These are phyloP conservation scores for Solanum microdontum DNA, from an alignment of 257 asterid species.

Conservation along the genomic window DNA sequence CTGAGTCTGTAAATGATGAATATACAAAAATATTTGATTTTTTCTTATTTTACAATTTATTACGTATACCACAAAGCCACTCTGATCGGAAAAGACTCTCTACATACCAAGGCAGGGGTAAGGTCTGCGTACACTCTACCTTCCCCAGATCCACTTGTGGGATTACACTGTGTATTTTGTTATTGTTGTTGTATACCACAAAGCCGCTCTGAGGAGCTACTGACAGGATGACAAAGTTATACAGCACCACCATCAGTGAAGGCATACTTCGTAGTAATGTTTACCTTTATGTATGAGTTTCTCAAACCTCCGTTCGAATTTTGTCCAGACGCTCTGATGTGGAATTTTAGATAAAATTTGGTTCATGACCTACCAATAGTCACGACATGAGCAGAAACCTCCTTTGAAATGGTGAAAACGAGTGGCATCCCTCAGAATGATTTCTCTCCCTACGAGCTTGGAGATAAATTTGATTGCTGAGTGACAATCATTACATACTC, in stretches of 20 bases:
- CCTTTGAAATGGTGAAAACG: constrained; percentile 79
- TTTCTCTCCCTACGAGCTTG: constrained; percentile 48
- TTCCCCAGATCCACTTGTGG: background rate
- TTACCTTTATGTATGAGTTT: background rate
- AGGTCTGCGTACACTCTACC: background rate
- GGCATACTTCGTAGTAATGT: background rate
- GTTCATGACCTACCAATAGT: background rate
- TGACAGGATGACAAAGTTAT: background rate
- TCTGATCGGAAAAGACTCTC: background rate
- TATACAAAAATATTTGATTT: background rate
- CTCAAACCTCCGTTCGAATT: background rate
- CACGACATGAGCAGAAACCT: constrained; percentile 58
- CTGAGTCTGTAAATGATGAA: background rate
- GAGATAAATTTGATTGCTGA: constrained; percentile 69
- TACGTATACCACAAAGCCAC: background rate
- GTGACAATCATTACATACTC: constrained; percentile 88
- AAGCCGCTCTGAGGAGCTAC: background rate
- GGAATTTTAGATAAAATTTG: background rate
- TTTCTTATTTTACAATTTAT: background rate
- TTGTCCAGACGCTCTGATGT: background rate
- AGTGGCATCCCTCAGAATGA: constrained; percentile 62
- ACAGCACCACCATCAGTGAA: background rate
- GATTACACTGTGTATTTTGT: background rate
- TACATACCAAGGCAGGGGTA: background rate
- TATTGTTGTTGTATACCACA: background rate